Evolutionary conservation across 495 filamentous ascomycete species (phyloP).

Genomic region (Penicillium pancosmium): DNA sequence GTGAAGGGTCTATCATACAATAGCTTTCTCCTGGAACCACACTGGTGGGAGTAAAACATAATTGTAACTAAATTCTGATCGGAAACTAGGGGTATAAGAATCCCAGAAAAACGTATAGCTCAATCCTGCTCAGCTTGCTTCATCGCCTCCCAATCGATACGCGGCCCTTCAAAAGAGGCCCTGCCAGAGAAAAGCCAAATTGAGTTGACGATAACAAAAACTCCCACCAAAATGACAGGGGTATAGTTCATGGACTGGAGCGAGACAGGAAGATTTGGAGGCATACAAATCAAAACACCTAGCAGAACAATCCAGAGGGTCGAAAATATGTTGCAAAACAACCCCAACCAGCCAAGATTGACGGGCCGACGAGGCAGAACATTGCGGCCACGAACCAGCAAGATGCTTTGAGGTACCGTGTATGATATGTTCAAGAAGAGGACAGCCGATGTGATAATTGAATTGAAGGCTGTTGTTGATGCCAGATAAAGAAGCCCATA

Average conservation of each 20-base stretch:
- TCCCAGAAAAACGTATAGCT: too few species aligned
- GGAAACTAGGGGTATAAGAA: too few species aligned
- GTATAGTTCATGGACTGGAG: neutral
- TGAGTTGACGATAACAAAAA: neutral
- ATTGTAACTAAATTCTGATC: too few species aligned
- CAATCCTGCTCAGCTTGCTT: neutral
- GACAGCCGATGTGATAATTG: conserved; percentile 42
- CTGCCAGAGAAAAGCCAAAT: neutral
- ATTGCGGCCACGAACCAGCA: conserved; percentile 31
- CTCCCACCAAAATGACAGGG: neutral
- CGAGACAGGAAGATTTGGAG: neutral
- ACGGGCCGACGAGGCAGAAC: conserved; percentile 19
- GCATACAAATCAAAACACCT: neutral
- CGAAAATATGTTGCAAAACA: neutral
- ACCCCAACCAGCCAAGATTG: neutral
- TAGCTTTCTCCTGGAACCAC: too few species aligned
- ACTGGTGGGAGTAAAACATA: too few species aligned
- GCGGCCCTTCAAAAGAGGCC: neutral
- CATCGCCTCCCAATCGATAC: neutral
- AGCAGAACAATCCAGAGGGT: neutral
- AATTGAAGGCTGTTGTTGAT: conserved; percentile 45
- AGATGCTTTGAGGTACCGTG: conserved; percentile 37
- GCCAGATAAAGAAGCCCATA: conserved; percentile 46
- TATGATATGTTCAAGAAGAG: conserved; percentile 36
- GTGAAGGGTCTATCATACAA: too few species aligned